Evolutionary conservation across 2,329 filamentous ascomycete species (phyloP).

Genomic region (Ascochyta fabae): DNA sequence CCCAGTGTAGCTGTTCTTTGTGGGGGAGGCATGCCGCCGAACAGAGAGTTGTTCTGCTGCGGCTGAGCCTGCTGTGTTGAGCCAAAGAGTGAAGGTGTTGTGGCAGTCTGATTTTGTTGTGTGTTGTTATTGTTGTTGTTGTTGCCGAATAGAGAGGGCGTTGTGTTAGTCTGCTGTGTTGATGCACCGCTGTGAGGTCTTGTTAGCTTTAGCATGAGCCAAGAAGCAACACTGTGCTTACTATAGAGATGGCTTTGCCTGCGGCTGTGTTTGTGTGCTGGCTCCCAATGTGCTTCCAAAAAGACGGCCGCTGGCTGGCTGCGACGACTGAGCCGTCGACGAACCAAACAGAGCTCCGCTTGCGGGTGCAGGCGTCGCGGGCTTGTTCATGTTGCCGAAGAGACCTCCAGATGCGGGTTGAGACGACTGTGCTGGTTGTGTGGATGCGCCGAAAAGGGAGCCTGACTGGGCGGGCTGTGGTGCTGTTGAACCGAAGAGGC

Average conservation of each 20-base stretch:
- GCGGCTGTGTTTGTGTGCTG: conserved; percentile 34
- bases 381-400: conserved; percentile 48
- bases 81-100: conserved; percentile 44
- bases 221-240: conserved; percentile 31
- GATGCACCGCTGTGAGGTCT: conserved; percentile 41
- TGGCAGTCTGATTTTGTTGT: conserved; percentile 38
- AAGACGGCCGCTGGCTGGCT: conserved; percentile 36
- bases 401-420: conserved; percentile 39
- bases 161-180: conserved; percentile 37
- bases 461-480: conserved; percentile 32
- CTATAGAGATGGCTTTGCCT: conserved; percentile 48
- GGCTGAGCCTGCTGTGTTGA: conserved; percentile 35
- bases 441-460: conserved; percentile 31
- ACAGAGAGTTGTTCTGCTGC: conserved; percentile 41
- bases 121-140: conserved; percentile 26
- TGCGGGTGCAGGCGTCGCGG: conserved; percentile 32
- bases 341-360: conserved; percentile 46
- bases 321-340: conserved; percentile 36
- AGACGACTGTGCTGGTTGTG: conserved; percentile 22
- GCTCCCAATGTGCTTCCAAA: conserved; percentile 46
- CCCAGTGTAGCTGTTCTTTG: conserved; percentile 36
- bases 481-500: conserved; percentile 46
- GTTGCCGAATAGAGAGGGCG: conserved; percentile 39
- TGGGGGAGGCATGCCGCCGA: conserved; percentile 42
- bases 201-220: conserved; percentile 34